A percentile compares a stretch with the other conserved stretches of the same genome.
Conservation (phyloP, 495 filamentous ascomycete genomes). For the Penicillium desertorum region DNA sequence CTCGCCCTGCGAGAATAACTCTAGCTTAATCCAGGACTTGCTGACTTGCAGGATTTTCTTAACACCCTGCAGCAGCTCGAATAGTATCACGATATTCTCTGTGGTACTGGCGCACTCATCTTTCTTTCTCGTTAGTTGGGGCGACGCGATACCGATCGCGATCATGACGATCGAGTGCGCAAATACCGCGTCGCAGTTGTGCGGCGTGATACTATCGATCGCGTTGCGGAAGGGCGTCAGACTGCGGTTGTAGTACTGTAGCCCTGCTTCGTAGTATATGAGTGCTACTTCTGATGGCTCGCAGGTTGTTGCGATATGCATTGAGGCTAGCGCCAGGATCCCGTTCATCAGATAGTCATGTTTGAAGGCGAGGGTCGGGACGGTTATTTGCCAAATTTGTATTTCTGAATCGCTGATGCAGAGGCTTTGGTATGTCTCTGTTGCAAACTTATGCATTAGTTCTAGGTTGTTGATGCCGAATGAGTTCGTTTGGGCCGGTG, state of each 20-base stretch:
- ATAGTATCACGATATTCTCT: constrained; percentile 27
- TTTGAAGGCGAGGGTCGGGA: constrained; percentile 44
- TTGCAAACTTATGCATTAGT: constrained; percentile 30
- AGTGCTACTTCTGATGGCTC: constrained; percentile 28
- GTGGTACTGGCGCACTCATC: constrained; percentile 26
- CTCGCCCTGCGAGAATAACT: constrained; percentile 23
- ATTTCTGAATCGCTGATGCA: constrained; percentile 26
- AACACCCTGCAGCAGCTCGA: constrained; percentile 34
- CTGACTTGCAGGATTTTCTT: constrained; percentile 30
- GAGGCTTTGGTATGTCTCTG: constrained; percentile 25
- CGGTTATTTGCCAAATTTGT: constrained; percentile 30
- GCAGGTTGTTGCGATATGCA: constrained; percentile 46
- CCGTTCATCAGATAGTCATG: constrained; percentile 53
- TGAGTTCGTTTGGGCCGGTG: constrained; percentile 3
- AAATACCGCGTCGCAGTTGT: constrained; percentile 47
- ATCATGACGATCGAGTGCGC: constrained; percentile 50
- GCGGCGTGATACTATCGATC: constrained; percentile 40
- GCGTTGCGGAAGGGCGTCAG: constrained; percentile 42
- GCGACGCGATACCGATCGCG: constrained; percentile 41
- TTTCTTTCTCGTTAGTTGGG: constrained; percentile 29
- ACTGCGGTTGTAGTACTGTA: constrained; percentile 47
- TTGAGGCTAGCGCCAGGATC: constrained; percentile 50
- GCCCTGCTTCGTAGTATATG: constrained; percentile 42
- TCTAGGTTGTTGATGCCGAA: constrained; percentile 23
- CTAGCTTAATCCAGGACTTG: constrained; percentile 26